Evolutionary conservation across 1,284 basidiomycete species (phyloP).

Genomic region (Wolfiporia cocos): DNA sequence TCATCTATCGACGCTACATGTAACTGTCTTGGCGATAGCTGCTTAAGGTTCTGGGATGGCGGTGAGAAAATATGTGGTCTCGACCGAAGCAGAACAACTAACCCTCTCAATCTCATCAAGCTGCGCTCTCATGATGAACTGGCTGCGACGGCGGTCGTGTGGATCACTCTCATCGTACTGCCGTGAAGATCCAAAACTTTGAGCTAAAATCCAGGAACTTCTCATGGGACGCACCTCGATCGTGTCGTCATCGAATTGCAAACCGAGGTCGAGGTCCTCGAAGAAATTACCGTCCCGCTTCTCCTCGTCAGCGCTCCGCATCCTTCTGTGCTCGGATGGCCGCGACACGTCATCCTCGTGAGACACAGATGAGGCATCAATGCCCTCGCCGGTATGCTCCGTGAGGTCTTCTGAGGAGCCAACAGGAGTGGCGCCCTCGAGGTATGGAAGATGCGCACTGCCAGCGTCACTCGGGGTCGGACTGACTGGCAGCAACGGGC

Average conservation of each 20-base stretch:
- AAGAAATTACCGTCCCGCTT: constrained; percentile 65
- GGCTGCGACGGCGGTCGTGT: constrained; percentile 64
- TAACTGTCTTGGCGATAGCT: constrained; percentile 61
- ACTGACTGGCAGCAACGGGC: constrained; percentile 14
- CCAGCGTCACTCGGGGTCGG: too few relatives aligned
- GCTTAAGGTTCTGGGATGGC: constrained; percentile 48
- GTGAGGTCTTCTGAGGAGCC: constrained; percentile 2
- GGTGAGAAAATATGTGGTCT: not conserved
- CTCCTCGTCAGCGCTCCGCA: constrained; percentile 44
- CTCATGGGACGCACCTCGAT: constrained; percentile 22
- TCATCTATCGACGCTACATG: constrained; percentile 42
- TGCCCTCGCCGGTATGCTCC: not conserved
- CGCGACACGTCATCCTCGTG: constrained; percentile 6
- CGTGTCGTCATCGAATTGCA: constrained; percentile 35
- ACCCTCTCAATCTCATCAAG: constrained; percentile 74
- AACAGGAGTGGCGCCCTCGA: constrained; percentile 19
- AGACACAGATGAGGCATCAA: not conserved
- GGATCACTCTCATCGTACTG: constrained; percentile 66
- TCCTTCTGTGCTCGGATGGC: constrained; percentile 8
- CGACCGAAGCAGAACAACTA: constrained; percentile 14
- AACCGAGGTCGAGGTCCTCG: constrained; percentile 64
- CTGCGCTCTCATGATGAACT: constrained; percentile 61
- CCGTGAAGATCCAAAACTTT: not conserved
- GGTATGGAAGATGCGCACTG: constrained; percentile 27
- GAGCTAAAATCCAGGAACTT: not conserved